These are phyloP conservation scores for Acacia pycnantha DNA, from an alignment of 331 rosid species.

Conservation along the genomic window DNA sequence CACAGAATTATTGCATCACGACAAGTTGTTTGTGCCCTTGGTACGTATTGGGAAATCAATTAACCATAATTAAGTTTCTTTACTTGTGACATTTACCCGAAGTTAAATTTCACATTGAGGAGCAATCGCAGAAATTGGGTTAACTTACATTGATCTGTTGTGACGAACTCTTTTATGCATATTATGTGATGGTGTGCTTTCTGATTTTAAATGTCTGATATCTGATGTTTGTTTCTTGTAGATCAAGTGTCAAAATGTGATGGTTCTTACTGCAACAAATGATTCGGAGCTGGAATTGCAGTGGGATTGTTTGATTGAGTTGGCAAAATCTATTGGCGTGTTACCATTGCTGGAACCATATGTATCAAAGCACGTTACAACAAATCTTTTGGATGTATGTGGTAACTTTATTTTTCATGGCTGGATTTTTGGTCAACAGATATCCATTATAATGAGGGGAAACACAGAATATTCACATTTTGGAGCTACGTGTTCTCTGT, in stretches of 20 bases:
- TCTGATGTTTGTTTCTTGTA: conserved; percentile 41
- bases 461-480: not conserved
- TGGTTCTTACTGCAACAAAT: conserved; percentile 71
- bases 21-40: conserved; percentile 78
- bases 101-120: conserved; percentile 19
- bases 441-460: not conserved
- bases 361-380: conserved; percentile 54
- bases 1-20: conserved; percentile 93
- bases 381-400: conserved; percentile 74
- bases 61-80: not conserved
- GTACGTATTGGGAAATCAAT: conserved; percentile 49
- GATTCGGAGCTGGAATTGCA: conserved; percentile 69
- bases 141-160: not conserved
- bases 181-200: not conserved
- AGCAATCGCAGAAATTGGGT: not conserved
- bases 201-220: not conserved
- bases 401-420: conserved; percentile 7
- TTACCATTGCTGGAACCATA: conserved; percentile 71
- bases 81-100: conserved; percentile 7
- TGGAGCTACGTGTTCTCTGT: not conserved
- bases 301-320: conserved; percentile 90
- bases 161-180: not conserved
- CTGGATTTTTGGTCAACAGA: not conserved
- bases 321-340: conserved; percentile 56
- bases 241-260: conserved; percentile 92